Base-by-base conservation (phyloP, 2,329 filamentous ascomycete species). In the Ramularia collo-cygni region DNA sequence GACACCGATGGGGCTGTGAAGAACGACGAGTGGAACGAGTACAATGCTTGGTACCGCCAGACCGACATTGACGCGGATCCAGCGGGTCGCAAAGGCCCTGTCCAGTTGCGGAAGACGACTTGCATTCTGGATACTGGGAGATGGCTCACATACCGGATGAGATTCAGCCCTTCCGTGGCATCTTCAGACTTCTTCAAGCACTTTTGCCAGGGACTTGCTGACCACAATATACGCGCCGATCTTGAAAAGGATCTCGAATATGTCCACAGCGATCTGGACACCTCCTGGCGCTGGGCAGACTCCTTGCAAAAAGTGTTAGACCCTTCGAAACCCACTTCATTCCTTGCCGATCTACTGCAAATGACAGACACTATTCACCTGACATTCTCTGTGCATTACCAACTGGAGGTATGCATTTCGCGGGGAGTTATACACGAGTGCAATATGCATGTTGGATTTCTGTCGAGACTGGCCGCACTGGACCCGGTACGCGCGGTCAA, bases 371-470 rank as follows among this genome's bases (percentile, higher is more conserved):
- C 38, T 8, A 29, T 41, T 9, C 45, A 63, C 15, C 59, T 68
- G 2, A 47, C 67, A 0, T 95, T 88, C 46, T 66, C 78, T 1
- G 76, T 95, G 1, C 76, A 86, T 12, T 98, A 96, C 57, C 88
- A 95, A 59, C 74, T 98, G 0, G 90, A 98, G 60, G 89, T 87
- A 0, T 96, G 90, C 58, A 72, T 96, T n/a, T 94, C 89, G 0
- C 77, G 83, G 18, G 79, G 81, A 0, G 70, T 79, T 16, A 65
- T 98, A 9, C 82, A 81, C 38, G 90, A 95, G 59, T 77, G 86
- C 57, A 83, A 75, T 33, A 74, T 96, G 31, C 73, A 69, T 1
- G 59, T 63, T 1, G 71, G 77, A 2, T 96, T 96, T 49, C 64
- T 94, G 2, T 58, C 70, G 18, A 35, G 26, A 13, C 70, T 96